A percentile compares a stretch with the other conserved stretches of the same genome.
Conservation (phyloP, 176 grass and related monocot genomes). For the Pontederia paniculata region DNA sequence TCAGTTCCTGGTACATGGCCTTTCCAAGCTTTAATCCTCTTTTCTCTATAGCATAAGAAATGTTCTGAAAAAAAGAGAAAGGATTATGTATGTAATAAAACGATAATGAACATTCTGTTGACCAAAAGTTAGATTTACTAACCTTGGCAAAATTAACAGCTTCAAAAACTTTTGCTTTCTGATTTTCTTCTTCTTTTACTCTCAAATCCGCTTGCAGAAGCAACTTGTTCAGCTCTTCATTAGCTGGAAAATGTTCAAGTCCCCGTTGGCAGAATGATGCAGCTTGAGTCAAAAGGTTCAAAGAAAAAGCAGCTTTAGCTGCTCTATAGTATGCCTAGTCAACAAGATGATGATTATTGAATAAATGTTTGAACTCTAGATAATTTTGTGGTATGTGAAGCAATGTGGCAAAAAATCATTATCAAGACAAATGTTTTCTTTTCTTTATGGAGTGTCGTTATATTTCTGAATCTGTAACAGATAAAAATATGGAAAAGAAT, state of each 20-base stretch:
- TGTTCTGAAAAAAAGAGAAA: conserved; percentile 26
- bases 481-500: no score
- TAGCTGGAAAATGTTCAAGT: conserved; percentile 47
- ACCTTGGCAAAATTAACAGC: conserved; percentile 52
- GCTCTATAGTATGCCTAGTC: conserved; percentile 76
- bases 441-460: no score
- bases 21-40: conserved; percentile 58
- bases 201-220: conserved; percentile 37
- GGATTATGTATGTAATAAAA: not conserved
- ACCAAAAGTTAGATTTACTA: not conserved
- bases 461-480: not conserved
- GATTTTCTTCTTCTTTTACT: conserved; percentile 37
- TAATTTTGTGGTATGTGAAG: no score
- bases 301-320: conserved; percentile 61
- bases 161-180: conserved; percentile 41
- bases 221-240: conserved; percentile 70
- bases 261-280: conserved; percentile 58
- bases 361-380: no score
- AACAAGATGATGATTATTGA: conserved; percentile 17
- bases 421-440: not conserved
- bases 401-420: no score
- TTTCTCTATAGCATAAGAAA: conserved; percentile 59
- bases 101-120: no score
- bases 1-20: conserved; percentile 53
- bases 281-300: conserved; percentile 41